Base-by-base conservation (phyloP, 371 early-diverging fungal species). In the Mucor racemosus region DNA sequence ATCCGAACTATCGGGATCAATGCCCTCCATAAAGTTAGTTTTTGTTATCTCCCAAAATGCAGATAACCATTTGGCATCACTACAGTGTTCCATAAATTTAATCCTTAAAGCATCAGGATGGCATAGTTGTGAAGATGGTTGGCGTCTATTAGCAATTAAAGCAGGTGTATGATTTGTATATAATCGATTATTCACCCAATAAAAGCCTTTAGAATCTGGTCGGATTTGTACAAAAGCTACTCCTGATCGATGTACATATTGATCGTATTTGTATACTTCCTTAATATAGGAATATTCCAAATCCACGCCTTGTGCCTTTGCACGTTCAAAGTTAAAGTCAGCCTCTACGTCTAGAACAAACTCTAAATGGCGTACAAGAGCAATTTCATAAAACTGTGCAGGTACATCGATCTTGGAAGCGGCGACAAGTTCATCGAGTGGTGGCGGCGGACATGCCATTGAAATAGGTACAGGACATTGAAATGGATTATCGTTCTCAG, bases 311-410 rank as follows among this genome's bases (percentile, higher is more conserved):
- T 84, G 76, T 5, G 84, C 87, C 39, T 73, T 75, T 17, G 75
- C 75, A 26, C 68, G 64, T 7, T 76, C 79, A 67, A 93, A 92
- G 40, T 71, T 64, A 53, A 69, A 63, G 73, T 97, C 97, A 1
- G 95, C 90, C 70, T 99, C 99, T n/a, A 95, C 86, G 73, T 99
- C 99, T 17, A 97, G 85, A 7, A 98, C 88, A 79, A 96, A 99
- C 15, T 90, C 92, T 66, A 94, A 87, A 31, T 84, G 84, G 40
- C 90, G 87, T 26, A 96, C 84, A 36, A 98, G 79, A 67, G 95
- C 95, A 15, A 85, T 87, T 68, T 92, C 92, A 70, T 92, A 97
- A 69, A 89, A 91, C 17, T 88, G 81, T 7, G 85, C 75, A 9
- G 96, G 94, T 1, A 96, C 78, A 8, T 82, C 76, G 8, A 85